Base-by-base conservation (phyloP, 2,329 filamentous ascomycete genomes). In the Xylaria sp. region DNA sequence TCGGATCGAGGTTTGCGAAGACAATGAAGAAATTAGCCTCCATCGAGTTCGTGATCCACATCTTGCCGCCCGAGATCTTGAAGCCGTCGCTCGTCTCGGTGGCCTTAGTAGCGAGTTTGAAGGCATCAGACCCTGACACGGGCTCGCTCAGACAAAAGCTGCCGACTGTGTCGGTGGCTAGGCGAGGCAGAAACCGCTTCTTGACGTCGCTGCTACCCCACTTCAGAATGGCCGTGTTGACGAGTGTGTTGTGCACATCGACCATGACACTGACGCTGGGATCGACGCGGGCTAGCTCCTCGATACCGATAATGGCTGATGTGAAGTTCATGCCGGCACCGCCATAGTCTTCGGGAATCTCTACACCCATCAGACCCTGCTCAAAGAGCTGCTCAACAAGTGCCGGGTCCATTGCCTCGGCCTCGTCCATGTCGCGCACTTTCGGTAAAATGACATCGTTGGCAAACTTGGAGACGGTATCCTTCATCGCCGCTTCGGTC, bases 321-420 rank as follows among this genome's bases (percentile, higher is more conserved):
- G 95, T 98, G 80, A 99, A 99, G 85, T 97, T 97, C 95, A 99
- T 98, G 70, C 93, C 95, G 0, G 94, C 92, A 63, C 95, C 95
- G 63, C 95, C 95, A 75, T 90, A 99, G 78, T 97, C 93, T 78
- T 99, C 95, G 15, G 95, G 94, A 60, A 99, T 97, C 81, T 99
- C 95, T 67, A 99, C 86, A 64, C 93, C 90, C 95, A 99, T 99
- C 51, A 99, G 82, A 0, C 95, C 95, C 76, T 98, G 93, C 81
- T 99, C 95, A 72, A 99, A 99, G 54, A 97, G 85, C 79, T 95
- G 91, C 81, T 97, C 93, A 5, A 99, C 90, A 7, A 99, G 79
- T 1, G 84, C 76, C 0, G 92, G 88, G 76, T 98, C 95, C 95
- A 99, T 98, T 60, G 85, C 79, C 83, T 99, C 95, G 29, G 90